Evolutionary conservation across 1,139 yeast genomes (phyloP).

Genomic region (Casaregolazyma lundiana): DNA sequence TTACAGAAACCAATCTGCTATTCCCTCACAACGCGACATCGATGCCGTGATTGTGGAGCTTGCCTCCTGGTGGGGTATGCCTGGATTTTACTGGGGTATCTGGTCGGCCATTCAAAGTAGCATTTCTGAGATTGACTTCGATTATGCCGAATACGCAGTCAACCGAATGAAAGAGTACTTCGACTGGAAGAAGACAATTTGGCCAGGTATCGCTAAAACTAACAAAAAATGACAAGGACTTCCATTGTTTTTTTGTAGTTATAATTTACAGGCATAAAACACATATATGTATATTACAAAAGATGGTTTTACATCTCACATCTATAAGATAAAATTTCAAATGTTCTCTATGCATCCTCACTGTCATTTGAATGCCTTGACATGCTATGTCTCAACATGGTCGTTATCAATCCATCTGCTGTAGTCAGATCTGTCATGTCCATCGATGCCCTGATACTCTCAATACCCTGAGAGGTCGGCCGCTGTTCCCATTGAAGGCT

Average conservation of each 20-base stretch:
- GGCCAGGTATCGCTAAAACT: not conserved
- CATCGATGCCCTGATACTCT: slow-evolving; percentile 27
- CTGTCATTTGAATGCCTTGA: not conserved
- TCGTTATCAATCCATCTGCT: slow-evolving; percentile 27
- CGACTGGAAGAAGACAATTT: slow-evolving; percentile 48
- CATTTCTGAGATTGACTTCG: slow-evolving; percentile 69
- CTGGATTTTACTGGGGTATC: slow-evolving; percentile 82
- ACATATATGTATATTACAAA: not conserved
- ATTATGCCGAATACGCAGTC: slow-evolving; percentile 58
- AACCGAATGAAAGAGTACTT: slow-evolving; percentile 63
- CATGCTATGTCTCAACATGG: slow-evolving; percentile 13
- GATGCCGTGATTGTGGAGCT: slow-evolving; percentile 52
- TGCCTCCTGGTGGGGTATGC: slow-evolving; percentile 63
- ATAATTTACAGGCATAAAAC: not conserved
- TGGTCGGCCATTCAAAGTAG: slow-evolving; percentile 78
- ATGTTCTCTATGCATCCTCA: too few relatives aligned
- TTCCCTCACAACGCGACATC: slow-evolving; percentile 25
- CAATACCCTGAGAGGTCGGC: slow-evolving; percentile 25
- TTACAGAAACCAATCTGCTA: slow-evolving; percentile 13
- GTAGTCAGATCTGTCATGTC: slow-evolving; percentile 27
- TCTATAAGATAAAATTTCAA: not conserved
- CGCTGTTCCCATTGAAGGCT: slow-evolving; percentile 27
- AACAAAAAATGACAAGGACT: not conserved
- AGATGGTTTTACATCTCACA: not conserved
- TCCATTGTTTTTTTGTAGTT: not conserved